A percentile compares a stretch with the other conserved stretches of the same genome.
These are phyloP conservation scores for Mallotus repandus DNA, from an alignment of 441 rosid species.

Conservation along the genomic window DNA sequence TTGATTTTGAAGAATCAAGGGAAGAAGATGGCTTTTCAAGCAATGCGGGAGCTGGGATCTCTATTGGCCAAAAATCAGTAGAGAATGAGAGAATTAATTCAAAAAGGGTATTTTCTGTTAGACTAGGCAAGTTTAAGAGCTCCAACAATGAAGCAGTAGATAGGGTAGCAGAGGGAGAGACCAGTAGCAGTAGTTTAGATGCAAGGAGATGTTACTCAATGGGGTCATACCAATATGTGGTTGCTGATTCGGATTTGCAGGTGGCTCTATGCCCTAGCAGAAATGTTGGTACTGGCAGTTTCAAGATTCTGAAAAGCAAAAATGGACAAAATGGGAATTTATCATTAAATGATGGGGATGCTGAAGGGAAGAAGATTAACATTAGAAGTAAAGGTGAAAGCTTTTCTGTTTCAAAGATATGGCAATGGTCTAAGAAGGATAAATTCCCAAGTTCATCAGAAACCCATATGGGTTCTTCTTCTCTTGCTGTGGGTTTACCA, in stretches of 20 bases:
- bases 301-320: conserved; percentile 43
- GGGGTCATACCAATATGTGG: conserved; percentile 70
- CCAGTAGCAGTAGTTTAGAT: conserved; percentile 41
- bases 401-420: conserved; percentile 63
- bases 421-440: conserved; percentile 65
- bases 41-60: conserved; percentile 17
- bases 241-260: conserved; percentile 60
- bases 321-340: conserved; percentile 42
- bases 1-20: conserved; percentile 29
- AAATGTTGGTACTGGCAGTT: conserved; percentile 29
- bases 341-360: conserved; percentile 37
- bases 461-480: conserved; percentile 35
- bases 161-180: conserved; percentile 41
- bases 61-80: conserved; percentile 44
- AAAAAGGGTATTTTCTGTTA: conserved; percentile 63
- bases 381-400: conserved; percentile 46
- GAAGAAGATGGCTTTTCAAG: conserved; percentile 28
- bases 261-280: conserved; percentile 42
- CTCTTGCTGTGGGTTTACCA: conserved; percentile 38
- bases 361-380: conserved; percentile 46
- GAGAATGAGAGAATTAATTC: conserved; percentile 55
- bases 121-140: conserved; percentile 58
- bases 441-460: conserved; percentile 42
- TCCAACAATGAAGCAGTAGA: conserved; percentile 29
- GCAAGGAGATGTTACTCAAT: conserved; percentile 71